phyloP scores from a whole-genome alignment of 2,329 filamentous ascomycete species.

The Chaetomiaceae sp. region DNA sequence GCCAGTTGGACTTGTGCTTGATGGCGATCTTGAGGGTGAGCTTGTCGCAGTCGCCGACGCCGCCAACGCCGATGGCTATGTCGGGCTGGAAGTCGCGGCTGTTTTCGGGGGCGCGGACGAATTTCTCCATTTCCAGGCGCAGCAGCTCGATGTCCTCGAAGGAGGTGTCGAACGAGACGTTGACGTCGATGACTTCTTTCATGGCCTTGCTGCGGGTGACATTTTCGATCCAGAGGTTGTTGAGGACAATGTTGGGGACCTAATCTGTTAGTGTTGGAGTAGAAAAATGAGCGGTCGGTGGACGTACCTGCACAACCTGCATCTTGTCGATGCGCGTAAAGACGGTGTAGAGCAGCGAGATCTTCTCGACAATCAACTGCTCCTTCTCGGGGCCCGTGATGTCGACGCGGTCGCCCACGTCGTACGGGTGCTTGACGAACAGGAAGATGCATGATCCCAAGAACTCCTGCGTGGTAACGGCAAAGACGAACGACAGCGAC shows the following conservation, averaged over 20 bases:
- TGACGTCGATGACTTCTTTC: slow-evolving; percentile 77
- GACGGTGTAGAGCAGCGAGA: slow-evolving; percentile 87
- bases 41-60: slow-evolving; percentile 84
- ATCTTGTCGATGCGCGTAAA: slow-evolving; percentile 80
- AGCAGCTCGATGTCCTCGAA: slow-evolving; percentile 88
- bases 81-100: slow-evolving; percentile 86
- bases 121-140: slow-evolving; percentile 76
- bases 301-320: slow-evolving; percentile 59
- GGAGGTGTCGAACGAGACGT: slow-evolving; percentile 77
- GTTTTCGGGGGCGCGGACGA: slow-evolving; percentile 81
- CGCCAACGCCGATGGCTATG: slow-evolving; percentile 69
- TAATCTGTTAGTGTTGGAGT: slow-evolving; percentile 33
- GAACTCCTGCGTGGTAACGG: slow-evolving; percentile 86
- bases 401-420: slow-evolving; percentile 91
- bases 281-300: not conserved
- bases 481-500: slow-evolving; percentile 95
- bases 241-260: slow-evolving; percentile 87
- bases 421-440: slow-evolving; percentile 97
- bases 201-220: slow-evolving; percentile 86
- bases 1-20: slow-evolving; percentile 89
- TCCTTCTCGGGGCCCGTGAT: slow-evolving; percentile 55
- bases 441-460: slow-evolving; percentile 98
- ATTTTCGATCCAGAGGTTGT: slow-evolving; percentile 94
- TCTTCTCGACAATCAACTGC: slow-evolving; percentile 81
- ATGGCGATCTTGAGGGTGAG: slow-evolving; percentile 78